phyloP scores from a whole-genome alignment of 768 basidiomycete genomes.

The Lepiota subincarnata region DNA sequence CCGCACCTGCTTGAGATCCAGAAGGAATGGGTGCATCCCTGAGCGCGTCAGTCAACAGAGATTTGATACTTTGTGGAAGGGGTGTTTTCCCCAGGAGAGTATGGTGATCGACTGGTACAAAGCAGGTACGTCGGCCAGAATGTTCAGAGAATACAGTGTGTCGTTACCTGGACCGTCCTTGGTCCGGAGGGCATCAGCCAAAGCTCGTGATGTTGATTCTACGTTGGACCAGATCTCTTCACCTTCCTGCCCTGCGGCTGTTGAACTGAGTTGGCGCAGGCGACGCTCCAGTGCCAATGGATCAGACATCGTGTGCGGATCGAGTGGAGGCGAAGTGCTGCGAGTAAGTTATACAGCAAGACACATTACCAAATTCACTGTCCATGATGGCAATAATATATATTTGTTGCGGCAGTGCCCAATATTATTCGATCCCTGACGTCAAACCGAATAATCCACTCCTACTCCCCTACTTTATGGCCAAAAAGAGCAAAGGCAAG shows the following conservation, averaged over 20 bases:
- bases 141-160: background rate
- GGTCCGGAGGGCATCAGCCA: constrained; percentile 61
- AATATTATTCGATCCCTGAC: background rate
- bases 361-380: constrained; percentile 2
- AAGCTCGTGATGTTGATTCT: constrained; percentile 44
- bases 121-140: constrained; percentile 8
- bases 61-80: constrained; percentile 61
- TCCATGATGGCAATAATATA: background rate
- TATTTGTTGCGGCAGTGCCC: constrained; percentile 11
- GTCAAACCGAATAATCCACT: constrained; percentile 1
- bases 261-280: constrained; percentile 30
- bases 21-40: constrained; percentile 43
- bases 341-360: background rate
- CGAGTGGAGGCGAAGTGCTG: background rate
- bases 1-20: constrained; percentile 42
- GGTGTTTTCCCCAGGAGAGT: constrained; percentile 60
- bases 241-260: constrained; percentile 25
- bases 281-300: constrained; percentile 30
- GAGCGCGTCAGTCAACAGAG: constrained; percentile 55
- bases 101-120: constrained; percentile 60
- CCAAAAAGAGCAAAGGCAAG: constrained; percentile 55
- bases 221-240: constrained; percentile 47
- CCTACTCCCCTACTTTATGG: constrained; percentile 31
- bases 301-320: constrained; percentile 20
- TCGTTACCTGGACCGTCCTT: constrained; percentile 48